Conservation (phyloP, 257 asterid species). For the Parsonsia alboflavescens region DNA sequence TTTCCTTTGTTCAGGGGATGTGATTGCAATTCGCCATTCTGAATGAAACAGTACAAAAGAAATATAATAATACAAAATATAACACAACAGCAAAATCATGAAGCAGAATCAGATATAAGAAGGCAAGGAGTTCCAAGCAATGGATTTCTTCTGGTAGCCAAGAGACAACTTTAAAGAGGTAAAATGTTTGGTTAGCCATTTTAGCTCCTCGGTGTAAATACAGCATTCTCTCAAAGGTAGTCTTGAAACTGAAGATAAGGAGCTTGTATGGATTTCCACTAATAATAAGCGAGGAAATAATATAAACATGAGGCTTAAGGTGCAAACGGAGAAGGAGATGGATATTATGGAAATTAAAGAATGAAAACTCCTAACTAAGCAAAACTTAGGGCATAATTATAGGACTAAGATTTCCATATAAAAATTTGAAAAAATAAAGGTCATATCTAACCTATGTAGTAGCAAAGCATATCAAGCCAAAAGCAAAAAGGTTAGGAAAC, state of each 20-base stretch:
- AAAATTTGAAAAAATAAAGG: not conserved
- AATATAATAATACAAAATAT: not conserved
- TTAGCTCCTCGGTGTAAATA: not conserved
- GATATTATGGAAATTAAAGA: not conserved
- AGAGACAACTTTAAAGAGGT: not conserved
- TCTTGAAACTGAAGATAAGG: not conserved
- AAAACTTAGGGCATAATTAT: not conserved
- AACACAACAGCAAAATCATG: not conserved
- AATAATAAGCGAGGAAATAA: not conserved
- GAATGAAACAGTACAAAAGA: not conserved
- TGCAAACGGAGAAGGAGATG: not conserved
- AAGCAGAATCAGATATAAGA: not conserved
- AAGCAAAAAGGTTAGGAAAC: not conserved
- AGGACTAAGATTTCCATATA: not conserved
- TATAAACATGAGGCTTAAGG: not conserved
- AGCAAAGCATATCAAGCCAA: not conserved
- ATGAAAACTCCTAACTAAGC: not conserved
- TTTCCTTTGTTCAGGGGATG: not conserved
- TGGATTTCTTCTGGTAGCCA: not conserved
- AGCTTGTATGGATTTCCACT: not conserved
- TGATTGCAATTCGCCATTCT: not conserved
- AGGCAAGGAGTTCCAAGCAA: not conserved
- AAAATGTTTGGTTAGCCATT: not conserved
- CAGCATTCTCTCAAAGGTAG: not conserved
- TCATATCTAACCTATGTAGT: not conserved